Evolutionary conservation across 2,329 filamentous ascomycete genomes (phyloP).

Genomic region (Sarocladiaceae sp.): DNA sequence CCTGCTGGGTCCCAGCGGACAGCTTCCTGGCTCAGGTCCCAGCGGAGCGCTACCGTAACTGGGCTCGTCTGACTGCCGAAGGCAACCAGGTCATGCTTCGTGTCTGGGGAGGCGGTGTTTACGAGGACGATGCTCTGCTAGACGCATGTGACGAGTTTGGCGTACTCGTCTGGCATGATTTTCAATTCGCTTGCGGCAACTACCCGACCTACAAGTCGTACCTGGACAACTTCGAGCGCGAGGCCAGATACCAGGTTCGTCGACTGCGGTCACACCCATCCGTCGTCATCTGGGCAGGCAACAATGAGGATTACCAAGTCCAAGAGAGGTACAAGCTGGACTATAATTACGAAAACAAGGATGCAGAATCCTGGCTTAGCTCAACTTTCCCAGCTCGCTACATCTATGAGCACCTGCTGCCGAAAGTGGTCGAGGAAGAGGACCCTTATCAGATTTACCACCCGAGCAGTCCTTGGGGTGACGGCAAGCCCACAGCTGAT

Average conservation of each 20-base stretch:
- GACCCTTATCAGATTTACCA: constrained; percentile 62
- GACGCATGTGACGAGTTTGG: constrained; percentile 66
- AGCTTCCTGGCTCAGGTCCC: constrained; percentile 64
- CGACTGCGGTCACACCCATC: constrained; percentile 53
- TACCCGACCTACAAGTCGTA: constrained; percentile 60
- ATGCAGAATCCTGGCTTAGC: constrained; percentile 67
- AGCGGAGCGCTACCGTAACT: constrained; percentile 57
- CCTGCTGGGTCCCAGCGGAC: constrained; percentile 72
- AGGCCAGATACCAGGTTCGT: constrained; percentile 57
- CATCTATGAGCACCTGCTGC: constrained; percentile 70
- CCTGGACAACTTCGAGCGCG: constrained; percentile 51
- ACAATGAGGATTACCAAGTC: constrained; percentile 74
- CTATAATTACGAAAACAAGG: constrained; percentile 67
- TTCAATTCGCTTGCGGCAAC: constrained; percentile 67
- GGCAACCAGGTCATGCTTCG: constrained; percentile 72
- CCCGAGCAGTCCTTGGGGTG: constrained; percentile 67
- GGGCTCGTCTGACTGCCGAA: constrained; percentile 63
- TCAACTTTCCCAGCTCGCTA: constrained; percentile 70
- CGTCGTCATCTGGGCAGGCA: constrained; percentile 70
- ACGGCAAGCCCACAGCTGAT: constrained; percentile 50
- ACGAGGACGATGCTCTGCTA: constrained; percentile 64
- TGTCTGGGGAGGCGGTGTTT: constrained; percentile 67
- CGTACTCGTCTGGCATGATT: constrained; percentile 73
- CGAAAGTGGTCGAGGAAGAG: constrained; percentile 55
- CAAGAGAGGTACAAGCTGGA: constrained; percentile 61